phyloP scores from a whole-genome alignment of 2,329 filamentous ascomycete species.

The Fusarium sp. region DNA sequence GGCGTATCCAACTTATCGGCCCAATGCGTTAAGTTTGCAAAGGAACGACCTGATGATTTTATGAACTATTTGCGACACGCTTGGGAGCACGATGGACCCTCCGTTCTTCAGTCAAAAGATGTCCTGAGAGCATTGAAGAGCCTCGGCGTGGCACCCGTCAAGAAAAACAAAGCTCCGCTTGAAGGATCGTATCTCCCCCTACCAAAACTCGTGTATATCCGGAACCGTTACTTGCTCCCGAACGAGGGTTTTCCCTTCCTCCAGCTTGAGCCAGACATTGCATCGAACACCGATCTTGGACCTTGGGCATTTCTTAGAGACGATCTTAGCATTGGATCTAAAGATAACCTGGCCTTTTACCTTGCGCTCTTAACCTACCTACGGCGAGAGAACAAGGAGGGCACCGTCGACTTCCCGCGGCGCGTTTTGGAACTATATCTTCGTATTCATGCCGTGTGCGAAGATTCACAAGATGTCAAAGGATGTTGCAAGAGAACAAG shows the following conservation, averaged over 20 bases:
- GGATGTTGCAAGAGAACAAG: neutral
- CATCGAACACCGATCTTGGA: neutral
- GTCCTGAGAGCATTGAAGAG: neutral
- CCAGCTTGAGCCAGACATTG: constrained; percentile 1
- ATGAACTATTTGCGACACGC: neutral
- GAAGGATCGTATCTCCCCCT: constrained; percentile 14
- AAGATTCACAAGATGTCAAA: neutral
- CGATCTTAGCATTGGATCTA: neutral
- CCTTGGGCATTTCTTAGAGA: constrained; percentile 11
- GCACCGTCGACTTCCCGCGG: constrained; percentile 10
- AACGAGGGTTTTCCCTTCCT: constrained; percentile 23
- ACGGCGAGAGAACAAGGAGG: neutral
- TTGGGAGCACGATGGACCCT: neutral
- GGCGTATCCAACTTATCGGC: neutral
- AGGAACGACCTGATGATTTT: neutral
- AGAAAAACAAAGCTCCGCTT: neutral
- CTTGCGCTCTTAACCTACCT: constrained; percentile 6
- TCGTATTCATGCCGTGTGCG: constrained; percentile 15
- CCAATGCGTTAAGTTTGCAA: neutral
- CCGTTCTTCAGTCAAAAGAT: neutral
- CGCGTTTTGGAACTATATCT: constrained; percentile 30
- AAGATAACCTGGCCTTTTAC: constrained; percentile 10
- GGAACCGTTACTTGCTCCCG: constrained; percentile 17
- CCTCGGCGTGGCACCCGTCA: neutral
- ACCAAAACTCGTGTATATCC: constrained; percentile 22